Evolutionary conservation across 169 alveolate species (phyloP).

Genomic region (Plasmodium inui): DNA sequence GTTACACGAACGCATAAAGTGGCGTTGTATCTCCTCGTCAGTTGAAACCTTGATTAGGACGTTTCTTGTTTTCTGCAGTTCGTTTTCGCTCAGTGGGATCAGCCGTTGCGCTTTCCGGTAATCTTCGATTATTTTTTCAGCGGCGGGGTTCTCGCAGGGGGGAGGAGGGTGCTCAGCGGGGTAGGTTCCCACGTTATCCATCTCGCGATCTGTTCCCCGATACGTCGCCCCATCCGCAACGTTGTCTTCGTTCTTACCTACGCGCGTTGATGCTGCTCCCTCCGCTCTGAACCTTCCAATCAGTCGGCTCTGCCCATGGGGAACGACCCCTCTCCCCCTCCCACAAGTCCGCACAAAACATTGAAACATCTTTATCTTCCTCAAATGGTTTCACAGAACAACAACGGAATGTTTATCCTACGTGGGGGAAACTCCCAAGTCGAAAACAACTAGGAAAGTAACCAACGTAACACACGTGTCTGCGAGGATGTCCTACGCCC

Average conservation of each 20-base stretch:
- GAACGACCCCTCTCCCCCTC: not conserved
- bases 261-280: not conserved
- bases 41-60: constrained; percentile 17
- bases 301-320: not conserved
- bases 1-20: constrained; percentile 18
- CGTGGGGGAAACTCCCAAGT: not conserved
- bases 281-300: not conserved
- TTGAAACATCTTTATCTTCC: not conserved
- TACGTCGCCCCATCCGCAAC: not conserved
- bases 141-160: not conserved
- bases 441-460: not conserved
- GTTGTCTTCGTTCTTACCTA: not conserved
- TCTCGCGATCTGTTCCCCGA: not conserved
- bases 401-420: not conserved
- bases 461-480: not conserved
- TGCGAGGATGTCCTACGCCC: not conserved
- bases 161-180: not conserved
- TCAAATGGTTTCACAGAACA: not conserved
- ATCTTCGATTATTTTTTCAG: constrained; percentile 49
- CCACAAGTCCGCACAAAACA: not conserved
- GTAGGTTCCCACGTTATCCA: not conserved
- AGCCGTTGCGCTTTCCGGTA: constrained; percentile 16
- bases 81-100: constrained; percentile 30
- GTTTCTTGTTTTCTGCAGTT: constrained; percentile 46
- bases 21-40: constrained; percentile 10